Base-by-base conservation (phyloP, 2,329 filamentous ascomycete genomes). In the Talaromyces atroroseus region DNA sequence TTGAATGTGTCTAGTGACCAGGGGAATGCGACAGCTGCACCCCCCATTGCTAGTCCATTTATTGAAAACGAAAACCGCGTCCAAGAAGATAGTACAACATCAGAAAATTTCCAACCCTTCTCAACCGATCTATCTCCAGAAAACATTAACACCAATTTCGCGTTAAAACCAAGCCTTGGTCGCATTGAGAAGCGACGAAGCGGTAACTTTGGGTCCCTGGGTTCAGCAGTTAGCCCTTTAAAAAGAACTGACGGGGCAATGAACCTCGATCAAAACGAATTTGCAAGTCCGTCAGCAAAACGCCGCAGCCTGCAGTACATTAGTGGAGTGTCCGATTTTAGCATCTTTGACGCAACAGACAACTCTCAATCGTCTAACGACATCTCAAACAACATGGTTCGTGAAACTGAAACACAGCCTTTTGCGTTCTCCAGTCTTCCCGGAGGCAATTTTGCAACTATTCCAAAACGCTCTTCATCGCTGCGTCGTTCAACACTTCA, bases 191-290 rank as follows among this genome's bases (percentile, higher is more conserved):
- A 78, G 68, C 76, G 69, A 63, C 71, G 76, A 16, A 78, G 74
- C 62, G 74, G 73, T 21, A 75, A 68, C 49, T 73, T 79, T 66
- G 73, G 74, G 62, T 73, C 78, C 48, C 74, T 78, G 49, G 77
- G 82, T 18, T 77, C 82, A 20, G 84, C 85, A 59, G 85, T 87
- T 5, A 96, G 92, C 68, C 92, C 92, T 5, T 76, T 97, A 64
- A 96, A 97, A 80, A 86, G 94, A 64, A 92, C 88, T 67, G 92
- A 97, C 75, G 87, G 89, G 45, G 87, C 87, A 52, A 92, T 95
- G 88, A 90, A 90, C 66, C 76, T 95, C 49, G 92, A 95, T 65
- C 87, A 89, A 61, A 80, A 85, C 26, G 87, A 82, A 64, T 79
- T 88, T 56, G 89, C 89, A 63, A 96, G 89, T 66, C 92, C 94